These are phyloP conservation scores for Phanerodontia chrysosporium DNA, from an alignment of 768 basidiomycete species.

Conservation along the genomic window DNA sequence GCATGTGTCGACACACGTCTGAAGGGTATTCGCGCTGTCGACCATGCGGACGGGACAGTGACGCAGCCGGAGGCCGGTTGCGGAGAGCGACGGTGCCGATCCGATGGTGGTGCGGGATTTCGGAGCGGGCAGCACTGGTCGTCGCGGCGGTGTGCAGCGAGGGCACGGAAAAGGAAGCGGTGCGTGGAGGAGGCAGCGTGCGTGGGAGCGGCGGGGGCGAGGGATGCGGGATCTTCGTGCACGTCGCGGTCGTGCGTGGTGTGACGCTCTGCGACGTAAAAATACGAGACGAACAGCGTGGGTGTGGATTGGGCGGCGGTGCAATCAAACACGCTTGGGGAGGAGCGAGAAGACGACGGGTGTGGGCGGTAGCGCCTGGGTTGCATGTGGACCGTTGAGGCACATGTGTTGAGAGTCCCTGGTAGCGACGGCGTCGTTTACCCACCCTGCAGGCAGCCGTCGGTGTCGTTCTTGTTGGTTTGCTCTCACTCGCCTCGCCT, in stretches of 20 bases:
- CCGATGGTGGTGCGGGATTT: background rate
- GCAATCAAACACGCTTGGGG: background rate
- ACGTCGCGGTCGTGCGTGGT: background rate
- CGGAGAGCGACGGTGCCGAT: background rate
- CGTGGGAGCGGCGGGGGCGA: background rate
- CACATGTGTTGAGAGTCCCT: background rate
- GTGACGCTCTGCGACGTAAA: background rate
- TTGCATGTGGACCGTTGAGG: constrained; percentile 1
- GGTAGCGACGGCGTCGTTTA: background rate
- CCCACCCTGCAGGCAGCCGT: background rate
- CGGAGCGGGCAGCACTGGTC: background rate
- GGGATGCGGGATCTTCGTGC: background rate
- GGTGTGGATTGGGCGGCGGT: background rate
- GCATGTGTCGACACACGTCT: background rate
- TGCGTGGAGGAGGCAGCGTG: background rate
- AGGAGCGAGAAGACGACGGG: background rate
- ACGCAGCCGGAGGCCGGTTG: background rate
- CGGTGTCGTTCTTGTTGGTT: background rate
- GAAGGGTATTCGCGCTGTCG: background rate
- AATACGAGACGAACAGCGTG: background rate
- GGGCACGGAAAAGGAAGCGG: background rate
- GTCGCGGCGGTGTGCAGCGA: background rate
- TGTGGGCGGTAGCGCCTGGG: background rate
- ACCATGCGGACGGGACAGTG: background rate
- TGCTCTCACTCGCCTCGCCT: no score